Evolutionary conservation across 2,329 filamentous ascomycete species (phyloP).

Genomic region (Fusarium stilboides): DNA sequence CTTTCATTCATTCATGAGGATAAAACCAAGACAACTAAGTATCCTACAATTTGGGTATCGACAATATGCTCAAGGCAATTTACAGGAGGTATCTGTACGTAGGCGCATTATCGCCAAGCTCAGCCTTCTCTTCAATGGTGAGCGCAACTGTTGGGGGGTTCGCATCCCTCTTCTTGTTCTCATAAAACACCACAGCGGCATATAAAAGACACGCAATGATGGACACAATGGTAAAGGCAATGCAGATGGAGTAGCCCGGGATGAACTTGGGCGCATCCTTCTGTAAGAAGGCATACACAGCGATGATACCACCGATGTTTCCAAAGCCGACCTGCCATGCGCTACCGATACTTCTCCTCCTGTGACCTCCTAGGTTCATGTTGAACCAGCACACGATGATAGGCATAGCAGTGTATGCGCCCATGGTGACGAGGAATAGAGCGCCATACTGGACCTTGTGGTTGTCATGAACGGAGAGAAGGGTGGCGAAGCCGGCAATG

Average conservation of each 20-base stretch:
- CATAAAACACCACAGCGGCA: slow-evolving; percentile 67
- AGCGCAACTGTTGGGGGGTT: slow-evolving; percentile 60
- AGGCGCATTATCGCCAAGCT: slow-evolving; percentile 72
- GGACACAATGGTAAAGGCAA: slow-evolving; percentile 80
- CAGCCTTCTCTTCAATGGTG: slow-evolving; percentile 74
- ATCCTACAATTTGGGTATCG: slow-evolving; percentile 12
- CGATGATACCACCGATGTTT: slow-evolving; percentile 84
- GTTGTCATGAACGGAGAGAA: slow-evolving; percentile 80
- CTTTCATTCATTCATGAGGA: slow-evolving; percentile 33
- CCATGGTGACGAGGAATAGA: slow-evolving; percentile 85
- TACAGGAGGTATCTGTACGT: slow-evolving; percentile 73
- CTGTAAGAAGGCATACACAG: slow-evolving; percentile 77
- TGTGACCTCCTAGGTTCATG: slow-evolving; percentile 83
- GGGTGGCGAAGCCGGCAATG: slow-evolving; percentile 82
- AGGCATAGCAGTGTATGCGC: slow-evolving; percentile 90
- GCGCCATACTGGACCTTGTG: slow-evolving; percentile 79
- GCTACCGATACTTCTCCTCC: slow-evolving; percentile 77
- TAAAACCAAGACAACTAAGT: slow-evolving; percentile 5
- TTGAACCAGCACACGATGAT: slow-evolving; percentile 88
- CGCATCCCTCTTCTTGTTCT: slow-evolving; percentile 74
- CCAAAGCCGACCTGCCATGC: slow-evolving; percentile 86
- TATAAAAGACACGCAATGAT: slow-evolving; percentile 74
- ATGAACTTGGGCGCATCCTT: slow-evolving; percentile 78
- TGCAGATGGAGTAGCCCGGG: slow-evolving; percentile 82
- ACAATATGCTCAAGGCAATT: slow-evolving; percentile 2